Evolutionary conservation across 2,329 filamentous ascomycete genomes (phyloP).

Genomic region (Fusarium tuaranense): DNA sequence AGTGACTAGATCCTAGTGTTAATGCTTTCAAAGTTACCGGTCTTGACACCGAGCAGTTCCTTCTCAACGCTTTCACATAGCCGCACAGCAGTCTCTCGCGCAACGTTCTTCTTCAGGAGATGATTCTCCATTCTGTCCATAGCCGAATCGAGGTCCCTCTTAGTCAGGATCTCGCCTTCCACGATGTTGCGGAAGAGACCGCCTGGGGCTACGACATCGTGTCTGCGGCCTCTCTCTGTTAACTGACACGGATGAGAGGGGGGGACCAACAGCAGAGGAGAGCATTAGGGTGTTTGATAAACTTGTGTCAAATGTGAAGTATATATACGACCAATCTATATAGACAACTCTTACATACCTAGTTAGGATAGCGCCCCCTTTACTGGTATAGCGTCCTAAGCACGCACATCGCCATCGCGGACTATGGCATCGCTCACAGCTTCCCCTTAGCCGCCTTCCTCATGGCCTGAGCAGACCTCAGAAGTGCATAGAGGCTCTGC

Average conservation of each 20-base stretch:
- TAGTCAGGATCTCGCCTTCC: no score
- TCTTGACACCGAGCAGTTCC: no score
- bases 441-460: constrained; percentile 55
- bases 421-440: constrained; percentile 3
- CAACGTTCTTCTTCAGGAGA: no score
- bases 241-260: not conserved
- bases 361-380: not conserved
- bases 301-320: not conserved
- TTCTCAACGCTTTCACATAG: no score
- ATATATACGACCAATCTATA: not conserved
- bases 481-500: constrained; percentile 74
- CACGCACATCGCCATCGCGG: not conserved
- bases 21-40: no score
- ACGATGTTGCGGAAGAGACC: no score
- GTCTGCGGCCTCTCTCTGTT: no score
- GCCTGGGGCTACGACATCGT: no score
- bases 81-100: no score
- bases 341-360: not conserved
- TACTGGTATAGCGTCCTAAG: not conserved
- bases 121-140: no score
- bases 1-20: no score
- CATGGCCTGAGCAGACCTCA: constrained; percentile 70
- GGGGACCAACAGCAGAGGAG: not conserved
- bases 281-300: not conserved
- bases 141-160: no score